phyloP scores from a whole-genome alignment of 2,329 filamentous ascomycete species.

The Periconia digitata region DNA sequence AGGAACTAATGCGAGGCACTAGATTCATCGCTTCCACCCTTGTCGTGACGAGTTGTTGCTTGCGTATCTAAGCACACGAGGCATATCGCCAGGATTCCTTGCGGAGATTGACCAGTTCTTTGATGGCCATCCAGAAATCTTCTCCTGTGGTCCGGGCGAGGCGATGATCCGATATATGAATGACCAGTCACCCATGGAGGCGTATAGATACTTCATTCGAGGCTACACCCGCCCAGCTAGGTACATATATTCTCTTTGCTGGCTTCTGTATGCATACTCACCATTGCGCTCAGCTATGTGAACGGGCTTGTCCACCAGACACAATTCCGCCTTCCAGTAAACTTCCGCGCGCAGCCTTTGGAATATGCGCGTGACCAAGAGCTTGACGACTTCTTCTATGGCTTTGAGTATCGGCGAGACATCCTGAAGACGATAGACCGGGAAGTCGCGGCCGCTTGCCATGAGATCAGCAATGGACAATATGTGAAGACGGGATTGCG shows the following conservation, averaged over 20 bases:
- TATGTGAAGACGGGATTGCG: conserved; percentile 13
- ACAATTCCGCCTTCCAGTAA: conserved; percentile 12
- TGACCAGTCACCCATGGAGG: conserved; percentile 16
- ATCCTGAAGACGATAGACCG: conserved; percentile 27
- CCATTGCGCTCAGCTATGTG: conserved; percentile 13
- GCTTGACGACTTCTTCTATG: conserved; percentile 26
- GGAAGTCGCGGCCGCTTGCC: conserved; percentile 15
- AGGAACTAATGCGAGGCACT: conserved; percentile 1
- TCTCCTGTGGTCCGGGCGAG: conserved; percentile 11
- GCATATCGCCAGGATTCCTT: conserved; percentile 23
- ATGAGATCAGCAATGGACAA: conserved; percentile 10
- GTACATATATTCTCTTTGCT: no score
- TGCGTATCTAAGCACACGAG: conserved; percentile 16
- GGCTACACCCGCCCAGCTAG: conserved; percentile 31
- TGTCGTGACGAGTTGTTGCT: conserved; percentile 18
- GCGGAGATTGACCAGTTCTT: conserved; percentile 29
- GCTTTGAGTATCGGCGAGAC: conserved; percentile 24
- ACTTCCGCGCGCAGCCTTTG: conserved; percentile 13
- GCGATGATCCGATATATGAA: conserved; percentile 16
- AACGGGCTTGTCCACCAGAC: conserved; percentile 17
- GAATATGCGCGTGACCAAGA: conserved; percentile 19
- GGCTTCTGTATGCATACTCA: neutral
- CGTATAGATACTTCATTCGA: conserved; percentile 27
- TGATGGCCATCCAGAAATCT: conserved; percentile 20
- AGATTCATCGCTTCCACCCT: conserved; percentile 16